These are phyloP conservation scores for Starmerella ratchasimensis DNA, from an alignment of 805 yeast genomes.

Conservation along the genomic window DNA sequence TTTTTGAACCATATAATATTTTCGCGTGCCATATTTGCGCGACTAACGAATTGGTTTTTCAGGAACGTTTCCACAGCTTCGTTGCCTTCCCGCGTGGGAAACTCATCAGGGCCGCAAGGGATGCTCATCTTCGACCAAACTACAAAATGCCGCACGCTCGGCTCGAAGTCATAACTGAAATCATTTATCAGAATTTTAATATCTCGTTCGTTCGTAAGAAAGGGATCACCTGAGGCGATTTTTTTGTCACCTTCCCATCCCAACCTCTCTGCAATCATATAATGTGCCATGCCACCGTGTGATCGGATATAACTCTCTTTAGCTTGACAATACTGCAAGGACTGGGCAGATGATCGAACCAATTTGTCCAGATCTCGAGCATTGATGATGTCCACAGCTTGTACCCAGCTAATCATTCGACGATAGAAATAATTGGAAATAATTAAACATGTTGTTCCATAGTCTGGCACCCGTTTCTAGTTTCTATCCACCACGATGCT, in stretches of 20 bases:
- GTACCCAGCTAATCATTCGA: slow-evolving; percentile 17
- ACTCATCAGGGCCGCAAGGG: slow-evolving; percentile 32
- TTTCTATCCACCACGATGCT: too few relatives aligned
- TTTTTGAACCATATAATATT: slow-evolving; percentile 44
- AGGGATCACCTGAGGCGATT: background rate
- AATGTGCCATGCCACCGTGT: slow-evolving; percentile 22
- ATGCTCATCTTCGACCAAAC: slow-evolving; percentile 42
- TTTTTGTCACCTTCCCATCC: slow-evolving; percentile 20
- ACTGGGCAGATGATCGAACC: slow-evolving; percentile 21
- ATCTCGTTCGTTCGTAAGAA: slow-evolving; percentile 24
- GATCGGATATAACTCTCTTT: slow-evolving; percentile 14
- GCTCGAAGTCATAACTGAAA: slow-evolving; percentile 42
- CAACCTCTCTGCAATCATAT: slow-evolving; percentile 18
- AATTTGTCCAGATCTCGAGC: slow-evolving; percentile 19
- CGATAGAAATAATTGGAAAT: too few relatives aligned
- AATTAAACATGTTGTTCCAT: too few relatives aligned
- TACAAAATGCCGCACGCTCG: slow-evolving; percentile 37
- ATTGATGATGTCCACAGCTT: slow-evolving; percentile 10
- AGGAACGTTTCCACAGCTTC: slow-evolving; percentile 31
- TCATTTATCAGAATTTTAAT: slow-evolving; percentile 38
- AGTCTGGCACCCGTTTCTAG: too few relatives aligned
- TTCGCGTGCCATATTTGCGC: slow-evolving; percentile 28
- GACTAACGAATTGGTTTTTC: slow-evolving; percentile 29
- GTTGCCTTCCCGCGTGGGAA: slow-evolving; percentile 27
- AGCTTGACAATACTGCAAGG: slow-evolving; percentile 19